Conservation (phyloP, 371 early-diverging fungal genomes). For the Apophysomyces trapeziformis region DNA sequence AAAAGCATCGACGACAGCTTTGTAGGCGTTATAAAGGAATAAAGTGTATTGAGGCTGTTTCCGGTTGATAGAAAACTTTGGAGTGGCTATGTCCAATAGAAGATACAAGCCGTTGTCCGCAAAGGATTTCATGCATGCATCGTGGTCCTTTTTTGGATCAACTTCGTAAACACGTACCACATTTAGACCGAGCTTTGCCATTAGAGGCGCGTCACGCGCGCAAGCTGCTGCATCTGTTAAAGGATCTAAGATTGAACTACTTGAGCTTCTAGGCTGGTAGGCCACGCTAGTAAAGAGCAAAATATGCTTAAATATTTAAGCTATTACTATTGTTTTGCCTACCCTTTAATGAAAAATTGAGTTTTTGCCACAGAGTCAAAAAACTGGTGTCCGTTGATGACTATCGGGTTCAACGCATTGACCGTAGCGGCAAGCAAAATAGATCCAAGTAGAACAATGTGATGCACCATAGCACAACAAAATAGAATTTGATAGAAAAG, state of each 20-base stretch:
- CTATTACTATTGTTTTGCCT: conserved; percentile 7
- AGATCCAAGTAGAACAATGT: neutral
- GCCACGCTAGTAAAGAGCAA: conserved; percentile 49
- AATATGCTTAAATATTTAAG: neutral
- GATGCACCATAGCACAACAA: neutral
- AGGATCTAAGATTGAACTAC: conserved; percentile 52
- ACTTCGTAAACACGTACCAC: conserved; percentile 81
- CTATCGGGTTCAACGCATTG: conserved; percentile 60
- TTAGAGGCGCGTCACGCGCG: conserved; percentile 66
- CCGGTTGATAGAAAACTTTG: conserved; percentile 69
- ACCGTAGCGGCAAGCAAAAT: conserved; percentile 15
- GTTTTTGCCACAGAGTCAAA: conserved; percentile 74
- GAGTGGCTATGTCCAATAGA: conserved; percentile 70
- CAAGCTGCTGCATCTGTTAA: conserved; percentile 66
- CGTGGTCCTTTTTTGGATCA: conserved; percentile 69
- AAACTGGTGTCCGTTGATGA: conserved; percentile 73
- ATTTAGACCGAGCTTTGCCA: conserved; percentile 76
- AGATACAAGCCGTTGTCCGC: conserved; percentile 75
- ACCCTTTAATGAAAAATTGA: conserved; percentile 82
- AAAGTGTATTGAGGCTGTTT: conserved; percentile 68
- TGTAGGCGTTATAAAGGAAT: conserved; percentile 59
- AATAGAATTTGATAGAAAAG: neutral
- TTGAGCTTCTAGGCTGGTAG: conserved; percentile 68
- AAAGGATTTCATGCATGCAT: conserved; percentile 75
- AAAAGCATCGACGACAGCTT: conserved; percentile 69